Conservation (phyloP, 805 yeast species). For the Myxozyma kluyveri region DNA sequence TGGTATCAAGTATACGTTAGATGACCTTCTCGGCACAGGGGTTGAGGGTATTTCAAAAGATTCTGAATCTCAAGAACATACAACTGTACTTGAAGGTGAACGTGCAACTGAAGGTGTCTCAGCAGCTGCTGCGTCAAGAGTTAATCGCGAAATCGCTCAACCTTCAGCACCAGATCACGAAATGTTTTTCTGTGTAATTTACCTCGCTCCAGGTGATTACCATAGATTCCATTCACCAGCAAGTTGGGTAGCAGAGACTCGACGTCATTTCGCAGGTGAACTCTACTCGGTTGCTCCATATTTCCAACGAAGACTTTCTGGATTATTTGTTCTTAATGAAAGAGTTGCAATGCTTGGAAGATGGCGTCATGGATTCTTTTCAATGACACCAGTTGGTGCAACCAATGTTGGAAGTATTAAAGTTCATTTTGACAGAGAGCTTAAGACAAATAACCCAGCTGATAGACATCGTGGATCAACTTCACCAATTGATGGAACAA, state of each 20-base stretch:
- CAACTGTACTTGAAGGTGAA: conserved; percentile 62
- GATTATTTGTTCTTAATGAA: conserved; percentile 87
- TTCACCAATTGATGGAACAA: background rate
- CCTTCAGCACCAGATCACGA: conserved; percentile 29
- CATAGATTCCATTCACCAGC: conserved; percentile 96
- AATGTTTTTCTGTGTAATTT: conserved; percentile 83
- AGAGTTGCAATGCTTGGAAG: conserved; percentile 92
- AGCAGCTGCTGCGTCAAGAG: conserved; percentile 9
- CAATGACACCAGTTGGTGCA: conserved; percentile 99
- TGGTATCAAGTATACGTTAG: conserved; percentile 68
- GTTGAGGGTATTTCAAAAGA: conserved; percentile 43
- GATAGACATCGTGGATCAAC: conserved; percentile 55
- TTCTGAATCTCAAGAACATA: conserved; percentile 53
- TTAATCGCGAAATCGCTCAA: conserved; percentile 24
- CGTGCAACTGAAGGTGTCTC: conserved; percentile 42
- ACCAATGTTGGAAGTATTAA: conserved; percentile 96
- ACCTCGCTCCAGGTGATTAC: conserved; percentile 97
- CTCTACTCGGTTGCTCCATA: conserved; percentile 94
- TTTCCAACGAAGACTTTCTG: conserved; percentile 82
- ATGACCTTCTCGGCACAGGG: conserved; percentile 63
- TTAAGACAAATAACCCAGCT: conserved; percentile 62
- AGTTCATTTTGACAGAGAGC: conserved; percentile 84
- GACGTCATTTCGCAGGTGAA: conserved; percentile 96
- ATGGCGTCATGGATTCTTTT: conserved; percentile 95
- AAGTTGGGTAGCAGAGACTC: conserved; percentile 88